A percentile compares a stretch with the other conserved stretches of the same genome.
Conservation (phyloP, 495 filamentous ascomycete genomes). For the Rhizodiscina lignyota region DNA sequence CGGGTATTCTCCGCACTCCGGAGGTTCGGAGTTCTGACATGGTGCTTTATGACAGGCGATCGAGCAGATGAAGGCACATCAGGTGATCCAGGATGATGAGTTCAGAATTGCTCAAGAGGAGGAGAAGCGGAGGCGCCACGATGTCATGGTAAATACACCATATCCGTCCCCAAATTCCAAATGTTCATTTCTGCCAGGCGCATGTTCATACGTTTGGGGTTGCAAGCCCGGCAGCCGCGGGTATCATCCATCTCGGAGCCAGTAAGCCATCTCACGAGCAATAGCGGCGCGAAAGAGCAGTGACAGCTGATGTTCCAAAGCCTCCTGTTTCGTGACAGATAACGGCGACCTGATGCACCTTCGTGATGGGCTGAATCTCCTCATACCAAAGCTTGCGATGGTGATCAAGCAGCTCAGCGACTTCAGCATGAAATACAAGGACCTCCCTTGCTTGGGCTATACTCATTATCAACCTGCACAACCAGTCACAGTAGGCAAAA, state of each 20-base stretch:
- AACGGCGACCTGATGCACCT: constrained; percentile 75
- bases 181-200: too few relatives aligned
- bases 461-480: constrained; percentile 63
- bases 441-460: constrained; percentile 49
- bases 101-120: constrained; percentile 63
- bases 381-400: constrained; percentile 73
- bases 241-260: constrained; percentile 73
- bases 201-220: constrained; percentile 61
- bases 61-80: constrained; percentile 37
- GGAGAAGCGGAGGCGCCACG: constrained; percentile 55
- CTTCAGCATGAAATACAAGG: constrained; percentile 68
- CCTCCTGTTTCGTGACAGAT: constrained; percentile 41
- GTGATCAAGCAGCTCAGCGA: constrained; percentile 63
- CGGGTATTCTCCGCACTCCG: too few relatives aligned
- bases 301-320: too few relatives aligned
- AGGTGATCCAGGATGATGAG: constrained; percentile 59
- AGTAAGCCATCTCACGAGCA: too few relatives aligned
- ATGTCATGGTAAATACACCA: too few relatives aligned
- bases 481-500: constrained; percentile 70
- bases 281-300: too few relatives aligned
- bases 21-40: too few relatives aligned
- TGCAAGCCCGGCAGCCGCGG: constrained; percentile 64
- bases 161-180: too few relatives aligned
- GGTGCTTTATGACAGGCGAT: constrained; percentile 19
- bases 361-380: constrained; percentile 52